These are phyloP conservation scores for Cercophora scortea DNA, from an alignment of 495 filamentous ascomycete species.

Conservation along the genomic window DNA sequence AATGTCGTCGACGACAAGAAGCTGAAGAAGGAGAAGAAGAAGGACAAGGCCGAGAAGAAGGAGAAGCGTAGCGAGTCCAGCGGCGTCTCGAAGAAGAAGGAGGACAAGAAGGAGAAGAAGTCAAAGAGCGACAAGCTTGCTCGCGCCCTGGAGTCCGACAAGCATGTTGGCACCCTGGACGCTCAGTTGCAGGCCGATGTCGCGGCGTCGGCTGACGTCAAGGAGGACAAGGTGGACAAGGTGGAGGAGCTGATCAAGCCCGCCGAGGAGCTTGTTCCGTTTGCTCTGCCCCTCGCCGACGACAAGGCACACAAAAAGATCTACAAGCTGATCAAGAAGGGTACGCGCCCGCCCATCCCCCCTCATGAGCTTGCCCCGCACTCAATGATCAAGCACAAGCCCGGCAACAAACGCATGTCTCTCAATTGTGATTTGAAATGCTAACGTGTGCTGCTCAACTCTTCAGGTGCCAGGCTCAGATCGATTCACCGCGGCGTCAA, in stretches of 20 bases:
- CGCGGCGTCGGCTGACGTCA: slow-evolving; percentile 10
- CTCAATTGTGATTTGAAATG: too few species aligned
- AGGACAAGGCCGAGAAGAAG: slow-evolving; percentile 54
- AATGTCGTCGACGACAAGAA: slow-evolving; percentile 8
- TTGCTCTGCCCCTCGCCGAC: slow-evolving; percentile 82
- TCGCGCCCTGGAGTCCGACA: neutral
- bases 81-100: slow-evolving; percentile 55
- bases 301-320: slow-evolving; percentile 92
- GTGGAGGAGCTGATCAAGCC: slow-evolving; percentile 36
- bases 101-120: slow-evolving; percentile 53
- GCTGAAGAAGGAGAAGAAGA: slow-evolving; percentile 12
- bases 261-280: slow-evolving; percentile 77
- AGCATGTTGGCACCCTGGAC: slow-evolving; percentile 30
- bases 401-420: too few species aligned
- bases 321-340: slow-evolving; percentile 70
- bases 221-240: slow-evolving; percentile 30
- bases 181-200: slow-evolving; percentile 23
- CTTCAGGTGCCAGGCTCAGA: slow-evolving; percentile 78
- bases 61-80: slow-evolving; percentile 64
- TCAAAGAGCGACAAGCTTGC: slow-evolving; percentile 20
- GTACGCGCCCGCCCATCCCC: too few species aligned
- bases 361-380: too few species aligned
- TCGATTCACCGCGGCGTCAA: slow-evolving; percentile 95
- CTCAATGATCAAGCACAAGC: too few species aligned
- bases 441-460: too few species aligned